Evolutionary conservation across 352 stramenopile species (phyloP), one percentile per base, ranked within the genome.

Genomic region (Phytopythium mirpurense): DNA sequence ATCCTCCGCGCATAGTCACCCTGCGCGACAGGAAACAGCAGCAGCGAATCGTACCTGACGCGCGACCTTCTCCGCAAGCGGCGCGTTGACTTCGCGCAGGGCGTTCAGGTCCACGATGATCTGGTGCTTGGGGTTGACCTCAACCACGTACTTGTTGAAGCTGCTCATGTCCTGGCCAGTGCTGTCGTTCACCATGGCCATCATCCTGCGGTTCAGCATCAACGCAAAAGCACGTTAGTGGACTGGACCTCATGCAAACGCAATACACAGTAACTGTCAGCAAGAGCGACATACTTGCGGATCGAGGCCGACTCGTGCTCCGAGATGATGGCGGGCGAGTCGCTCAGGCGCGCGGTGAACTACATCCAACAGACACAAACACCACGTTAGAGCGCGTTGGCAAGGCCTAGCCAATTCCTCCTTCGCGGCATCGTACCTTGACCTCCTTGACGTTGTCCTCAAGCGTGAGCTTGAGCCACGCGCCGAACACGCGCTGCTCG

Each of bases 291-390:
- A 49, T 78, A 92, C 82, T 97, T 91, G 62, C 97, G 88, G 56
- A 99, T 88, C 15, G 97, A 90, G 19, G 90, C 96, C 16, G 93
- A 98, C 72, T 99, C 97, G 61, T 98, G 95, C 69, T 99, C 97
- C 12, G 97, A 98, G 36, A 99, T 94, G 60, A 99, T 98, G n/a
- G 98, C 98, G 3, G 98, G 98, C 40, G 97, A 99, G 53, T 96
- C 88, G 38, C 77, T 88, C 44, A 99, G 69, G n/a, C 97, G 87
- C 27, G 81, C 74, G 2, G 84, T 93, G 60, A 91, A 88, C 75
- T 90, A 45, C 16, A 54, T 2, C 19, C 21, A 52, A 15, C 24
- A 48, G 36, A 12, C 51, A 31, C 56, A 51, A 44, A 42, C 9
- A 65, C 31, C 24, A 7, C 41, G 21, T 18, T n/a, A 45, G 23